These are phyloP conservation scores for Pluteus cervinus DNA, from an alignment of 768 basidiomycete genomes.

Conservation along the genomic window DNA sequence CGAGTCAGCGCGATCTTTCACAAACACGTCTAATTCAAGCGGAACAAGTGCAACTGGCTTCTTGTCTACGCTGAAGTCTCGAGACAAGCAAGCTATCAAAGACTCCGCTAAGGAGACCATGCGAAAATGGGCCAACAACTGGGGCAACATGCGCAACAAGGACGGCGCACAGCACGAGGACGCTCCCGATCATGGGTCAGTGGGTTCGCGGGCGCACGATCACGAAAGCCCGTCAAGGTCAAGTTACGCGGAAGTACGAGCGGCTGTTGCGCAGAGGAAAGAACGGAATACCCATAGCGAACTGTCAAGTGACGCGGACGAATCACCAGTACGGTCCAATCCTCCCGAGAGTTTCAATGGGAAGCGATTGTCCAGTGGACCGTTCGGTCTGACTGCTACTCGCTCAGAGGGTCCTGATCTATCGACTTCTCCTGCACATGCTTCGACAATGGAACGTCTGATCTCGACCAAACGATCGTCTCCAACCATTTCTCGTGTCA, in stretches of 20 bases:
- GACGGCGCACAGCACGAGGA: conserved; percentile 29
- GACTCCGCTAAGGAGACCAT: conserved; percentile 85
- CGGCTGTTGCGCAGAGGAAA: conserved; percentile 66
- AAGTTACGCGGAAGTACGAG: conserved; percentile 70
- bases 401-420: conserved; percentile 1
- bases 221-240: conserved; percentile 31
- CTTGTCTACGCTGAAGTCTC: conserved; percentile 73
- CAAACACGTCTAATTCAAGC: too few species aligned
- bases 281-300: conserved; percentile 26
- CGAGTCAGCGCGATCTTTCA: too few species aligned
- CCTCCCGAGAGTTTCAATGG: too few species aligned
- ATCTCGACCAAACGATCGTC: conserved; percentile 21
- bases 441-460: conserved; percentile 16
- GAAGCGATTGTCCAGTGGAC: too few species aligned
- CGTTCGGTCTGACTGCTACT: too few species aligned
- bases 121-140: conserved; percentile 88
- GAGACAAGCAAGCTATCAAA: conserved; percentile 83
- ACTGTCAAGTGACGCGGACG: conserved; percentile 8
- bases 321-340: background rate
- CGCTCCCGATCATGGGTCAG: conserved; percentile 34
- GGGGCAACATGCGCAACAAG: conserved; percentile 51
- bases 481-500: conserved; percentile 29
- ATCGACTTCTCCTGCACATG: conserved; percentile 2
- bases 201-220: conserved; percentile 5
- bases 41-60: conserved; percentile 66